Evolutionary conservation across 306 rosid genomes (phyloP).

Genomic region (Castanospermum australe): DNA sequence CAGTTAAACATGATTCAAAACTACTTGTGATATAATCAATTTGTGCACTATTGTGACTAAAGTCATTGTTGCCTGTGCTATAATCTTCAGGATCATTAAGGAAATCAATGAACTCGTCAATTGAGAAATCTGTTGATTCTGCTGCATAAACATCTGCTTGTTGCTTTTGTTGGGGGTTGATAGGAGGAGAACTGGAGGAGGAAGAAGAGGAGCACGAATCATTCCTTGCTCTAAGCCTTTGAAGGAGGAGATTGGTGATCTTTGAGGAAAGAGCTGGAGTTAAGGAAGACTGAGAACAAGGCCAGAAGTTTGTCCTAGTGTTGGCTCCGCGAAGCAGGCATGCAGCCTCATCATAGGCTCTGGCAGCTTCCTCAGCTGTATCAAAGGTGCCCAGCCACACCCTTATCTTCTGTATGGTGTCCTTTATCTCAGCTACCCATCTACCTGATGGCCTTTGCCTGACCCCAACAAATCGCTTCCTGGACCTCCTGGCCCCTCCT

Average conservation of each 20-base stretch:
- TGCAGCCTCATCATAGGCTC: conserved; percentile 92
- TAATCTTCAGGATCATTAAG: conserved; percentile 68
- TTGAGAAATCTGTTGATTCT: conserved; percentile 31
- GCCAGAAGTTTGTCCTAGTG: conserved; percentile 81
- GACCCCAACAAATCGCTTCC: conserved; percentile 74
- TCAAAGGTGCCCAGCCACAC: conserved; percentile 89
- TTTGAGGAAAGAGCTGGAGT: conserved; percentile 76
- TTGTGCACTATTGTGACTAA: conserved; percentile 22
- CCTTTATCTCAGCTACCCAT: conserved; percentile 94
- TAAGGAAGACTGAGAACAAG: conserved; percentile 44
- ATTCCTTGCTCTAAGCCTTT: conserved; percentile 70
- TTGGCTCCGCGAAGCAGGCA: conserved; percentile 80
- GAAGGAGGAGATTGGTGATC: conserved; percentile 75
- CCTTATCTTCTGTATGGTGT: conserved; percentile 80
- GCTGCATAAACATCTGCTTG: conserved; percentile 28
- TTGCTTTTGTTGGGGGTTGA: conserved; percentile 38
- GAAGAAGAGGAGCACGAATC: conserved; percentile 19
- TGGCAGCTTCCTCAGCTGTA: conserved; percentile 89
- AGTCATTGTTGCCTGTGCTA: conserved; percentile 29
- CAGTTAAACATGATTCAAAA: conserved; percentile 64
- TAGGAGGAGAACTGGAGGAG: conserved; percentile 20
- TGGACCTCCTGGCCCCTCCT: conserved; percentile 38
- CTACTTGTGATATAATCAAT: conserved; percentile 54
- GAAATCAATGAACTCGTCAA: conserved; percentile 48
- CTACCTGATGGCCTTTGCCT: conserved; percentile 85